A percentile compares a stretch with the other conserved stretches of the same genome.
These are phyloP conservation scores for Nemania serpens DNA, from an alignment of 2,329 filamentous ascomycete genomes.

Conservation along the genomic window DNA sequence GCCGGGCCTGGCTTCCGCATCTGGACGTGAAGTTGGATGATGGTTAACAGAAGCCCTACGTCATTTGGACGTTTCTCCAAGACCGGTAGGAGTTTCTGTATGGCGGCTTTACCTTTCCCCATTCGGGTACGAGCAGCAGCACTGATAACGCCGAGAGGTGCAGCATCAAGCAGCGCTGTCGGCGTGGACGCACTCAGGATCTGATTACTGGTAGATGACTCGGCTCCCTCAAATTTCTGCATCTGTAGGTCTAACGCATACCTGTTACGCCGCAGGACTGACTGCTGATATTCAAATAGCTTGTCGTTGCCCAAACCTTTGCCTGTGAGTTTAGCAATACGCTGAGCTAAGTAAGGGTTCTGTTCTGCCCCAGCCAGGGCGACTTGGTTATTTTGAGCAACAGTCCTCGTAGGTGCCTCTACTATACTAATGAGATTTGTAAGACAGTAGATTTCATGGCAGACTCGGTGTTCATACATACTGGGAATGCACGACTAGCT, in stretches of 20 bases:
- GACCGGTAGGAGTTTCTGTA: slow-evolving; percentile 71
- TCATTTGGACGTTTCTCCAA: slow-evolving; percentile 78
- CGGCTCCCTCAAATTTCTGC: slow-evolving; percentile 69
- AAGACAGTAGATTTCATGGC: slow-evolving; percentile 13
- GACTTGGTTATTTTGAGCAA: slow-evolving; percentile 68
- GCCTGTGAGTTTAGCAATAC: slow-evolving; percentile 61
- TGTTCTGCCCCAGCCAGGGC: slow-evolving; percentile 47
- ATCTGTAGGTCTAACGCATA: slow-evolving; percentile 68
- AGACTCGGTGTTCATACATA: slow-evolving; percentile 42
- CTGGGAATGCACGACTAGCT: slow-evolving; percentile 64
- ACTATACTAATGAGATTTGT: slow-evolving; percentile 55
- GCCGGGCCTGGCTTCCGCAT: slow-evolving; percentile 74
- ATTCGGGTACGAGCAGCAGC: slow-evolving; percentile 75
- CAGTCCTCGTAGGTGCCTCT: slow-evolving; percentile 67
- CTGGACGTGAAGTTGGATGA: slow-evolving; percentile 79
- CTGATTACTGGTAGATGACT: slow-evolving; percentile 52
- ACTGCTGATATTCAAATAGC: slow-evolving; percentile 73
- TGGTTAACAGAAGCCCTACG: slow-evolving; percentile 77
- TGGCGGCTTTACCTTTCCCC: slow-evolving; percentile 65
- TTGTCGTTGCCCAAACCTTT: slow-evolving; percentile 61
- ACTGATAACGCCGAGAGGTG: slow-evolving; percentile 56
- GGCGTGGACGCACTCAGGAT: slow-evolving; percentile 38
- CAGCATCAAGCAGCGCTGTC: slow-evolving; percentile 41
- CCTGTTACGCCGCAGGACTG: slow-evolving; percentile 64
- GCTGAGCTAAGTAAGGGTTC: slow-evolving; percentile 73